phyloP scores from a whole-genome alignment of 2,329 filamentous ascomycete species.

The Pyrenophora graminea region DNA sequence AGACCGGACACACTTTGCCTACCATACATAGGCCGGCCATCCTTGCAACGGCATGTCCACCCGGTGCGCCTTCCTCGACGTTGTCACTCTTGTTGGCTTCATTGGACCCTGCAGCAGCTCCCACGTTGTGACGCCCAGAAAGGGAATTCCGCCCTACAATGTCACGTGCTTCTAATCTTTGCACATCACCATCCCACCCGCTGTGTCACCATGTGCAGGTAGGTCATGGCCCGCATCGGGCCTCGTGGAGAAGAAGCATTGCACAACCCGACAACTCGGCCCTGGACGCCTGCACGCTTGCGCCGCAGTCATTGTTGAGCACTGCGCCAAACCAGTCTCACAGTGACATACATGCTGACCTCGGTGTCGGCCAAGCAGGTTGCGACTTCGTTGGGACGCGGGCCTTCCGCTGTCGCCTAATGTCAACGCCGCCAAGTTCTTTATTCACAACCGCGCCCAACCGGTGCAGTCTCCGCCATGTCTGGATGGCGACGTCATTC shows the following conservation, averaged over 20 bases:
- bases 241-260: too few species aligned
- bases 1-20: constrained; percentile 16
- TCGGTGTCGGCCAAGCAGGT: constrained; percentile 3
- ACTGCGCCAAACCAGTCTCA: neutral
- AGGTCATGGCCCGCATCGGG: constrained; percentile 13
- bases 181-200: constrained; percentile 21
- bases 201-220: constrained; percentile 12
- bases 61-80: constrained; percentile 5
- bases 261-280: neutral
- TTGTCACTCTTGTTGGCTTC: constrained; percentile 12
- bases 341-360: constrained; percentile 6
- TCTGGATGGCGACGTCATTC: constrained; percentile 18
- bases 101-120: constrained; percentile 39
- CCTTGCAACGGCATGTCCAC: constrained; percentile 2
- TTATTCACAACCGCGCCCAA: constrained; percentile 12
- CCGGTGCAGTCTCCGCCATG: constrained; percentile 18
- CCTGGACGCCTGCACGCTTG: constrained; percentile 2
- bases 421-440: constrained; percentile 19
- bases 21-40: constrained; percentile 10
- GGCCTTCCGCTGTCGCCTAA: constrained; percentile 19
- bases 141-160: constrained; percentile 10
- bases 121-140: constrained; percentile 16
- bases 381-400: constrained; percentile 15
- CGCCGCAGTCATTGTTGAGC: too few species aligned
- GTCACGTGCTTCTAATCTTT: constrained; percentile 13